These are phyloP conservation scores for Ceratocystis diversiconidia DNA, from an alignment of 2,329 filamentous ascomycete genomes.

Conservation along the genomic window DNA sequence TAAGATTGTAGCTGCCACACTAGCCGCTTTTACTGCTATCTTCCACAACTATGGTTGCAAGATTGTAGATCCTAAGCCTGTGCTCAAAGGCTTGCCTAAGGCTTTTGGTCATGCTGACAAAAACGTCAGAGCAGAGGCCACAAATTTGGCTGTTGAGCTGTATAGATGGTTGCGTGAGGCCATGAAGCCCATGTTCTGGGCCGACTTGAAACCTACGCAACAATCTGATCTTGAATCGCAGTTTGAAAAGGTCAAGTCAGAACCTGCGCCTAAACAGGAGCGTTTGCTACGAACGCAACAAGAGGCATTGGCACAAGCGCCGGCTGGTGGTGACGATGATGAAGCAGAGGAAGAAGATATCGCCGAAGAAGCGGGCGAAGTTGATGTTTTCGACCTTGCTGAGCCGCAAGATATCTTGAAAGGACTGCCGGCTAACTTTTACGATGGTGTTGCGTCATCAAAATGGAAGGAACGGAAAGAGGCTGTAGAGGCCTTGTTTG, in stretches of 20 bases:
- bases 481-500: constrained; percentile 67
- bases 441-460: constrained; percentile 69
- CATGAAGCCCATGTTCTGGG: constrained; percentile 98
- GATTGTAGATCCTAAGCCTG: constrained; percentile 79
- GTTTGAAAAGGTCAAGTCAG: constrained; percentile 85
- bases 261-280: constrained; percentile 78
- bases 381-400: constrained; percentile 68
- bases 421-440: constrained; percentile 69
- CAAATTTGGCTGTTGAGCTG: constrained; percentile 79
- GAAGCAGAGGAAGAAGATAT: constrained; percentile 35
- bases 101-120: constrained; percentile 95
- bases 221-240: constrained; percentile 86
- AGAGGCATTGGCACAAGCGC: constrained; percentile 60
- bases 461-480: constrained; percentile 99
- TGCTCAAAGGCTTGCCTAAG: constrained; percentile 77
- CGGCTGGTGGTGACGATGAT: constrained; percentile 41
- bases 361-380: constrained; percentile 51
- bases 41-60: constrained; percentile 94
- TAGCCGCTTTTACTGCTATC: constrained; percentile 66
- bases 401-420: constrained; percentile 77
- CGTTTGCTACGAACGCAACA: constrained; percentile 79
- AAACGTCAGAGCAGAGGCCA: constrained; percentile 88
- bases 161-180: constrained; percentile 95
- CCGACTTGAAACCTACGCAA: constrained; percentile 85
- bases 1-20: constrained; percentile 61